Base-by-base conservation (phyloP, 2,329 filamentous ascomycete species). In the Fusarium sp. region DNA sequence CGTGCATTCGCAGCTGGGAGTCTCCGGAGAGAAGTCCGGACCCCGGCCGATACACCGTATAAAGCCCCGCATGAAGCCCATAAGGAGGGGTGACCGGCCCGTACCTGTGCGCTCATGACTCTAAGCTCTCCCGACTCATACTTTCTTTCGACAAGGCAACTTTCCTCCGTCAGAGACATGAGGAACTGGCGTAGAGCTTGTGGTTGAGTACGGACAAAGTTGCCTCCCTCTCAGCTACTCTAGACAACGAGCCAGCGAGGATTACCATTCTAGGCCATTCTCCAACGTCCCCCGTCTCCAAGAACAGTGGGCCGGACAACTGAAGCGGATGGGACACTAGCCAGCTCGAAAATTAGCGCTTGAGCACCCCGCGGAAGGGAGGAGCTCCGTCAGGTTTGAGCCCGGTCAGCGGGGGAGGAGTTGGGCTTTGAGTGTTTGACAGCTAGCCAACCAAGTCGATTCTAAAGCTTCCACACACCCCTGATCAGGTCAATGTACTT, bases 1-100 rank as follows among this genome's bases (percentile, higher is more conserved):
- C 47, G 67, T 54, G 45, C 56, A 37, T 58, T 45, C 22, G n/a
- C 22, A 18, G 8, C 14, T 24, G 8, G 14, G 4, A 29, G 14
- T 14, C 9, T 6, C n/a, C 72, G 72, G 72, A 67, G 62, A 74
- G 72, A 75, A 74, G 60, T 52, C 72, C 72, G 72, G 64, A 9
- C 31, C 62, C 58, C 50, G 47, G 60, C 20, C 31, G 31, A 22
- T 29, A 29, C 37, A 7, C 66, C 66, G 62, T 50, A 61, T 66
- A 27, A 57, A 64, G 40, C 11, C 61, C 64, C 71, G 47, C 71
- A 66, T 57, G 31, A 61, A 35, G 31, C 13, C 42, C 61, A 54
- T 56, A 31, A 40, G 45, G 61, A 66, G 62, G 69, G 50, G 38
- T 37, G 59, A 11, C 63, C 29, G 16, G 34, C 35, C 18, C 27